Evolutionary conservation across 139 green algal species (phyloP), one percentile per base, ranked within the genome.

Genomic region (Chlamydomonas schloesseri): DNA sequence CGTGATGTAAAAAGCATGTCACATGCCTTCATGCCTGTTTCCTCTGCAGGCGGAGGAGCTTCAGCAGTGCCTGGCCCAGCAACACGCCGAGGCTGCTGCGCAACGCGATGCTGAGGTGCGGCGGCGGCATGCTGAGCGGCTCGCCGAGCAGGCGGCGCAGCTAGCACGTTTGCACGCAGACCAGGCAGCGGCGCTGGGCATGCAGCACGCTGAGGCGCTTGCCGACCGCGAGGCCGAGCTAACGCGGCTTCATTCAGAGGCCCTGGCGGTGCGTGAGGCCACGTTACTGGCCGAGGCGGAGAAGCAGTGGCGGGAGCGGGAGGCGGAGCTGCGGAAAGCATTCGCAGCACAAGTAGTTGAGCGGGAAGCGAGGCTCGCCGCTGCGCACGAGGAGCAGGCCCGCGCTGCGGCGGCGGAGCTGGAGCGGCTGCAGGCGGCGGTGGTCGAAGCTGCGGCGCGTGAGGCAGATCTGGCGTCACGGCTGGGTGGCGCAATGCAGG

Each of bases 91-190:
- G 78, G 28, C 53, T 3, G 8, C 18, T 15, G n/a, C 20, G n/a
- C 29, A 24, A 47, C 67, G 67, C 0, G 79, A 85, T 0, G 79
- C 47, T 13, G 79, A 85, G 79, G 3, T 57, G 65, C 79, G 79
- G 33, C 21, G 13, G 62, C 42, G 58, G 60, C n/a, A 76, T 23
- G 79, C 79, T 47, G 79, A 85, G 47, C 42, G 79, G n/a, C 47
- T 85, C 65, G 79, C 79, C 9, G 78, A 84, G 78, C 78, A 84
- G 65, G 78, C 78, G 29, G 64, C n/a, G 10, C 42, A 74, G 37
- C 78, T 84, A 28, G 78, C 78, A n/a, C 29, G 29, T n/a, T 26
- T 84, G 64, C 78, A 84, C 31, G 78, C 78, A 14, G 78, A 84
- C 42, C 78, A 84, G 64, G 42, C 47, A 5, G 76, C 76, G 42